Base-by-base conservation (phyloP, 1,284 basidiomycete genomes). In the Malassezia arunalokei region DNA sequence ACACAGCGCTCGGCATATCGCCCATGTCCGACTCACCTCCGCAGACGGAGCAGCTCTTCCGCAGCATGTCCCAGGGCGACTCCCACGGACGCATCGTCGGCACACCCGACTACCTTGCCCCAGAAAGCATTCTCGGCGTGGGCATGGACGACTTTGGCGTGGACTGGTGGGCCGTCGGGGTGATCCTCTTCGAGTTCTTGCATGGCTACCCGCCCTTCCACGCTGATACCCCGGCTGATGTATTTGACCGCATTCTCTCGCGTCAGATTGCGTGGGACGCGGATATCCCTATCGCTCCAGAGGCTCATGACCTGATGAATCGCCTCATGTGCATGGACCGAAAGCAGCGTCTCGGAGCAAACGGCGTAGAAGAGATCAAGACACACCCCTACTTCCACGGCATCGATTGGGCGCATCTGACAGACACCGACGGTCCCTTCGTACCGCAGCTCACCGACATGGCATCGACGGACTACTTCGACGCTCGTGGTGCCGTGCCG, bases 121-220 rank as follows among this genome's bases (percentile, higher is more conserved):
- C 91, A 0, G 91, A 96, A 75, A 92, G 87, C 42, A 95, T 98
- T 57, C 81, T 96, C 49, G 94, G 94, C 57, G 81, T 96, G 59
- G 86, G 90, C 45, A 88, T 88, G 48, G 92, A 98, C 71, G 91
- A 98, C 75, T 85, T 84, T 39, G 83, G 85, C 12, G 94, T 96
- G 57, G 94, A 99, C 77, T 99, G 94, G 90, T 99, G 94, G 94
- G 94, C 94, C 12, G 80, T 98, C 32, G 94, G 94, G 57, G 90
- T 96, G 41, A 94, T 99, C 66, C 85, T 90, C 28, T 98, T 98
- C 76, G 92, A 99, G 77, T 98, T 99, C 75, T 76, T 98, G 32
- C 98, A 92, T 65, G 91, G 94, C 3, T 82, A 90, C 37, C 94
- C 94, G 30, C 94, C 94, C 0, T 99, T 98, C 81, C 90, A 98